These are phyloP conservation scores for Podila epigama DNA, from an alignment of 192 early-diverging fungal species.

Conservation along the genomic window DNA sequence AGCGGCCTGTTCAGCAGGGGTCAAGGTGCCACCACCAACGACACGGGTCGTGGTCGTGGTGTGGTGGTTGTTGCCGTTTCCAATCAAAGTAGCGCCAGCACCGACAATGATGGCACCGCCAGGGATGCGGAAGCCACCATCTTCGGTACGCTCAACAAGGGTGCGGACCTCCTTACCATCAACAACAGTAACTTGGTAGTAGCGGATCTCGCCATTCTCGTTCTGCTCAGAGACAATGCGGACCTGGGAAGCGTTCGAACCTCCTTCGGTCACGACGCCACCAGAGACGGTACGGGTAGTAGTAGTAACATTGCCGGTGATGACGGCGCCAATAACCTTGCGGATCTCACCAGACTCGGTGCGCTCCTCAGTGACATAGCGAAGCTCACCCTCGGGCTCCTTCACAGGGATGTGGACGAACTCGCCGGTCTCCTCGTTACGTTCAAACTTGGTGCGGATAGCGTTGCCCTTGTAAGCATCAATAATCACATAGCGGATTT, in stretches of 20 bases:
- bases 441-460: slow-evolving; percentile 50
- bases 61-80: slow-evolving; percentile 48
- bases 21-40: slow-evolving; percentile 32
- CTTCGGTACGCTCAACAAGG: slow-evolving; percentile 44
- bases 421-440: slow-evolving; percentile 43
- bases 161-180: slow-evolving; percentile 47
- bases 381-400: slow-evolving; percentile 49
- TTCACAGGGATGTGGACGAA: slow-evolving; percentile 47
- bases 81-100: slow-evolving; percentile 39
- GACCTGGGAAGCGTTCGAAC: slow-evolving; percentile 30
- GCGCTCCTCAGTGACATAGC: slow-evolving; percentile 42
- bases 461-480: slow-evolving; percentile 47
- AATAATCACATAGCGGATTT: slow-evolving; percentile 47
- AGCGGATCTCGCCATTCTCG: slow-evolving; percentile 22
- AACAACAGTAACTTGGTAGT: slow-evolving; percentile 39
- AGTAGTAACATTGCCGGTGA: slow-evolving; percentile 48
- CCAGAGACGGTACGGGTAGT: slow-evolving; percentile 32
- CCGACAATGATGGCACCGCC: slow-evolving; percentile 41
- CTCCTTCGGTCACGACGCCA: background rate
- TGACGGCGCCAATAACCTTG: slow-evolving; percentile 45
- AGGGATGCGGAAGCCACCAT: slow-evolving; percentile 46
- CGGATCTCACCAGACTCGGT: slow-evolving; percentile 45
- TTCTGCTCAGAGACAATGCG: slow-evolving; percentile 41
- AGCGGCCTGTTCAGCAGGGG: slow-evolving; percentile 45
- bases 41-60: slow-evolving; percentile 46